Percentiles rank a stretch among this genome's conserved stretches.
Evolutionary conservation across 345 rosid species (phyloP).

Genomic region (Eucalyptus coolabah): DNA sequence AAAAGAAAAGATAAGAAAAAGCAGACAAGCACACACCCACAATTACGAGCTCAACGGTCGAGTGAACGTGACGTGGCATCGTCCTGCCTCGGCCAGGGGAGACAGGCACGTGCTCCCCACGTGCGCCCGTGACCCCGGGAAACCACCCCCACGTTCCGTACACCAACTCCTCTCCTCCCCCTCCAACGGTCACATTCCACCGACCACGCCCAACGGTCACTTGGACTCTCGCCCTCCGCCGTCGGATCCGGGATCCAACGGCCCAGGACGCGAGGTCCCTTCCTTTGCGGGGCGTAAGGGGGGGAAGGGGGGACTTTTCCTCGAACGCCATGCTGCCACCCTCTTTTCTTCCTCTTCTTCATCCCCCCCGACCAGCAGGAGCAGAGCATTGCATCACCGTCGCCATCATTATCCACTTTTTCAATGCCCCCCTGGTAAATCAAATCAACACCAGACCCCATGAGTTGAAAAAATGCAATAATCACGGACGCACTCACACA

Average conservation of each 20-base stretch:
- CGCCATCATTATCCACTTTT: neutral
- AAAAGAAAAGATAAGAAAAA: neutral
- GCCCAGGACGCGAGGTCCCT: neutral
- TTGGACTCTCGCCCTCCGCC: constrained; percentile 18
- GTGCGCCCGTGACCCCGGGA: constrained; percentile 6
- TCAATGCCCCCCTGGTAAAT: neutral
- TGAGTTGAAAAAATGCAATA: neutral
- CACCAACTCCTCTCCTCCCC: constrained; percentile 21
- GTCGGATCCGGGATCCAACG: constrained; percentile 57
- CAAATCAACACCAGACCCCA: neutral
- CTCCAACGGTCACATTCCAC: constrained; percentile 92
- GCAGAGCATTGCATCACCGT: neutral
- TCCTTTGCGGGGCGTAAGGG: neutral
- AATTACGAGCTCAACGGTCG: constrained; percentile 30
- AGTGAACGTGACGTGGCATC: constrained; percentile 10
- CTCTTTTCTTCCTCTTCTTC: neutral
- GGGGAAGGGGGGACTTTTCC: neutral
- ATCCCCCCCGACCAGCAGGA: neutral
- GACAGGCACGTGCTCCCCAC: constrained; percentile 40
- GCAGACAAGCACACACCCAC: neutral
- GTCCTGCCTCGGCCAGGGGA: neutral
- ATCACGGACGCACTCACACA: neutral
- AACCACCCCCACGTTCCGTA: constrained; percentile 9
- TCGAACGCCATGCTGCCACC: neutral
- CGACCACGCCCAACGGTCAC: constrained; percentile 93